A percentile compares a stretch with the other conserved stretches of the same genome.
Conservation (phyloP, 495 filamentous ascomycete species). For the Apodospora peruviana region DNA sequence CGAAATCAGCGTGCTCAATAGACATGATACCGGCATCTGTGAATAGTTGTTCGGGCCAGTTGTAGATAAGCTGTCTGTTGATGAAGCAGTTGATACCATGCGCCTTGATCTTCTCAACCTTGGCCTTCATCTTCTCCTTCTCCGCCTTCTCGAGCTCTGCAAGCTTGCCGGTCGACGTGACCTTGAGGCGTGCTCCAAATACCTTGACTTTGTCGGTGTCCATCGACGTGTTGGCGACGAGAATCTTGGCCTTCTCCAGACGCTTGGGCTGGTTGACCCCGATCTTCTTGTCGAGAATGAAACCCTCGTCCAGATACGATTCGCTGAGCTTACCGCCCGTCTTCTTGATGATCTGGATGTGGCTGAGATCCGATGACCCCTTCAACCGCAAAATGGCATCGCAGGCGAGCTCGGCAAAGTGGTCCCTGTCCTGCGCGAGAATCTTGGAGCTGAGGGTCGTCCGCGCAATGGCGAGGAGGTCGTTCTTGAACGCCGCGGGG, state of each 20-base stretch:
- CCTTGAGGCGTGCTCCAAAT: conserved; percentile 93
- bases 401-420: conserved; percentile 86
- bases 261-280: conserved; percentile 98
- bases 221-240: conserved; percentile 97
- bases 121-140: conserved; percentile 97
- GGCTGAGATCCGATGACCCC: conserved; percentile 89
- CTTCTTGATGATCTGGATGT: conserved; percentile 99
- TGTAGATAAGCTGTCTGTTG: conserved; percentile 98
- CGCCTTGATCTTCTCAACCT: conserved; percentile 97
- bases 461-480: conserved; percentile 83
- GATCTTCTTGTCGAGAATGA: conserved; percentile 98
- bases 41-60: conserved; percentile 99
- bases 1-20: conserved; percentile 98
- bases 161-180: conserved; percentile 88
- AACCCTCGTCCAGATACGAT: conserved; percentile 95
- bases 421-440: conserved; percentile 84
- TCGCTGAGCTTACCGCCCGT: conserved; percentile 94
- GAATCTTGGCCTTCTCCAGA: conserved; percentile 94
- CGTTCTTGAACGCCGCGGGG: conserved; percentile 75
- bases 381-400: conserved; percentile 88
- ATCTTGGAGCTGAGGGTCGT: conserved; percentile 99
- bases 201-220: conserved; percentile 99
- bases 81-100: conserved; percentile 99
- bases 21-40: conserved; percentile 96
- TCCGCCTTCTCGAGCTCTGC: conserved; percentile 97